Evolutionary conservation across 2,329 filamentous ascomycete species (phyloP).

Genomic region (Fusarium pseudoanthophilum): DNA sequence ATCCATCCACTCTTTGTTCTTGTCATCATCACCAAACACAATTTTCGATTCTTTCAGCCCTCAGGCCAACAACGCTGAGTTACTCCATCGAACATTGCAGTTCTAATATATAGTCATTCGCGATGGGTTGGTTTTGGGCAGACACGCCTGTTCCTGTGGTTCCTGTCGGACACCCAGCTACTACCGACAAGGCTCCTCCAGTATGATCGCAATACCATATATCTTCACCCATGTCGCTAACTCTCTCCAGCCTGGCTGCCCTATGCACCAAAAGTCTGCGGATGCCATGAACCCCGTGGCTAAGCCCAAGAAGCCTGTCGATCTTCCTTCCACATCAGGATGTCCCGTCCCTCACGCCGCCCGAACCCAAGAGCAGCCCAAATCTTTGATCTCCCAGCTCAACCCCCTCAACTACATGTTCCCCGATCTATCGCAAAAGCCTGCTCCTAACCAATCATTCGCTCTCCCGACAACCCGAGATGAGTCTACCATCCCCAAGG

Average conservation of each 20-base stretch:
- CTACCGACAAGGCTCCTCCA: constrained; percentile 47
- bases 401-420: constrained; percentile 96
- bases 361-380: constrained; percentile 49
- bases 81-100: background rate
- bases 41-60: background rate
- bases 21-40: constrained; percentile 26
- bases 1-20: constrained; percentile 24
- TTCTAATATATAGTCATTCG: constrained; percentile 11
- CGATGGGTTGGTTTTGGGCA: constrained; percentile 74
- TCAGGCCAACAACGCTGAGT: background rate
- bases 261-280: constrained; percentile 66
- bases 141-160: constrained; percentile 56
- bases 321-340: constrained; percentile 39
- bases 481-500: constrained; percentile 89
- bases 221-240: constrained; percentile 32
- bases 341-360: constrained; percentile 59
- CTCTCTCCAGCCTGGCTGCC: constrained; percentile 60
- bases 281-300: constrained; percentile 56
- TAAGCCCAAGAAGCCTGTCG: constrained; percentile 38
- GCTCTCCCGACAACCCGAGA: constrained; percentile 84
- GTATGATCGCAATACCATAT: constrained; percentile 38
- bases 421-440: constrained; percentile 81
- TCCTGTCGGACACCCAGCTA: constrained; percentile 49
- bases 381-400: constrained; percentile 65
- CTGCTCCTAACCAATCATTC: constrained; percentile 76